A percentile compares a stretch with the other conserved stretches of the same genome.
Conservation (phyloP, 257 asterid species). For the Paulownia fortunei region DNA sequence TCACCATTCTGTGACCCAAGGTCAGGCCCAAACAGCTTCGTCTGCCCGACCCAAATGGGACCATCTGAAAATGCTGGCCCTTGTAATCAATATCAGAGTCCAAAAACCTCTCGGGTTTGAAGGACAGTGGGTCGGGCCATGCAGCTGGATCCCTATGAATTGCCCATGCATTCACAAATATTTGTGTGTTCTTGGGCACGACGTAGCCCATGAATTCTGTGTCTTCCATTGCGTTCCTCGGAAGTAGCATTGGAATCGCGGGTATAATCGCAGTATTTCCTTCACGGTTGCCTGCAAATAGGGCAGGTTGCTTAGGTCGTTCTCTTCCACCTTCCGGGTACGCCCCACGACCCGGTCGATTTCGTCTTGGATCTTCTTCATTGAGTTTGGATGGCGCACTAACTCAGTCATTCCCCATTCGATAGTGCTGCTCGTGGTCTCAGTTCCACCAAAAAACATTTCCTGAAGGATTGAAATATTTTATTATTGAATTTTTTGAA, state of each 20-base stretch:
- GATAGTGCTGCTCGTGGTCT: slow-evolving; percentile 30
- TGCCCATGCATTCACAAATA: slow-evolving; percentile 37
- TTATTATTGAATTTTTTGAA: no score
- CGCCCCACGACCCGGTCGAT: slow-evolving; percentile 30
- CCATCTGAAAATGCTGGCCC: slow-evolving; percentile 46
- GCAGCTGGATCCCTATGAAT: slow-evolving; percentile 47
- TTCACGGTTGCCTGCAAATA: slow-evolving; percentile 40
- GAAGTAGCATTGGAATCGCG: slow-evolving; percentile 30
- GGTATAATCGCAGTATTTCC: slow-evolving; percentile 41
- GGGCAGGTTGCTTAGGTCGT: slow-evolving; percentile 20
- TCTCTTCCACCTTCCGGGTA: slow-evolving; percentile 24
- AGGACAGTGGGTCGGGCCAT: slow-evolving; percentile 41
- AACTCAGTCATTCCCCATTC: slow-evolving; percentile 45
- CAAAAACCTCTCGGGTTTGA: slow-evolving; percentile 58
- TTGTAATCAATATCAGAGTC: slow-evolving; percentile 40
- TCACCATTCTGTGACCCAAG: slow-evolving; percentile 46
- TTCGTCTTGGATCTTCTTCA: slow-evolving; percentile 33
- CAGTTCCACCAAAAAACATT: slow-evolving; percentile 40
- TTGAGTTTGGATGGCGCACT: slow-evolving; percentile 31
- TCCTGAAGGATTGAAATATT: neutral
- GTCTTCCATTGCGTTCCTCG: slow-evolving; percentile 33
- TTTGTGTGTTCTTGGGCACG: slow-evolving; percentile 37
- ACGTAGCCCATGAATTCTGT: slow-evolving; percentile 35
- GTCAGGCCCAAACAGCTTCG: slow-evolving; percentile 48
- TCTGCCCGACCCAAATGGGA: slow-evolving; percentile 56